Conservation (phyloP, 495 filamentous ascomycete genomes). For the Pseudotulostoma volvatum region DNA sequence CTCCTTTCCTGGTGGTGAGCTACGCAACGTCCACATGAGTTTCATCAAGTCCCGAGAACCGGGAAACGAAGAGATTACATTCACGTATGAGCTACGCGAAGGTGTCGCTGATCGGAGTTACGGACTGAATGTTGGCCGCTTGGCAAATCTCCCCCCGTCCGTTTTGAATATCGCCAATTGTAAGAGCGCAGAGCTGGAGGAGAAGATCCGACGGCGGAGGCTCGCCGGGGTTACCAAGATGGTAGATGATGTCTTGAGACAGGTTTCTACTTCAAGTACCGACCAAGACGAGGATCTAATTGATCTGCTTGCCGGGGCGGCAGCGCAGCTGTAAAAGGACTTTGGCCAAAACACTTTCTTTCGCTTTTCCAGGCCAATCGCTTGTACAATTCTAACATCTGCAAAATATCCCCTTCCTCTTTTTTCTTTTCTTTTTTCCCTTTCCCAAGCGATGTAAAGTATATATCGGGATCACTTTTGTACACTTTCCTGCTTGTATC, state of each 20-base stretch:
- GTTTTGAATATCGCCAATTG: conserved; percentile 61
- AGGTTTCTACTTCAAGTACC: conserved; percentile 1
- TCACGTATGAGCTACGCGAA: conserved; percentile 67
- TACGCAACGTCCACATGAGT: conserved; percentile 70
- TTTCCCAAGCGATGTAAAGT: too few species aligned
- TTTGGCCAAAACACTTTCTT: too few species aligned
- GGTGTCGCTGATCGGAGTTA: conserved; percentile 89
- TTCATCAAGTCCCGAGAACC: conserved; percentile 42
- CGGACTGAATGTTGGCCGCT: conserved; percentile 77
- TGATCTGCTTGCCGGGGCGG: conserved; percentile 19
- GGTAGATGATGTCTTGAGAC: conserved; percentile 24
- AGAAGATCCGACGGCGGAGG: conserved; percentile 44
- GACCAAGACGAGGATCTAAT: conserved; percentile 15
- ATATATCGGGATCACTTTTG: too few species aligned
- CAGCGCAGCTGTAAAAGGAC: conserved; percentile 26
- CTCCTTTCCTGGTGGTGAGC: conserved; percentile 40
- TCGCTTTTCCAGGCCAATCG: too few species aligned
- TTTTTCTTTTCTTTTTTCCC: too few species aligned
- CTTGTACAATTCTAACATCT: too few species aligned
- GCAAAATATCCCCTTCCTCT: too few species aligned
- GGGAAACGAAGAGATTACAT: conserved; percentile 46
- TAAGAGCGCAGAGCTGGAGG: conserved; percentile 72
- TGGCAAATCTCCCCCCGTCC: conserved; percentile 63
- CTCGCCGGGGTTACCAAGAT: conserved; percentile 32
- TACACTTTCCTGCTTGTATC: too few species aligned